Conservation (phyloP, 139 green algal genomes). For the Raphidocelis subcapitata region DNA sequence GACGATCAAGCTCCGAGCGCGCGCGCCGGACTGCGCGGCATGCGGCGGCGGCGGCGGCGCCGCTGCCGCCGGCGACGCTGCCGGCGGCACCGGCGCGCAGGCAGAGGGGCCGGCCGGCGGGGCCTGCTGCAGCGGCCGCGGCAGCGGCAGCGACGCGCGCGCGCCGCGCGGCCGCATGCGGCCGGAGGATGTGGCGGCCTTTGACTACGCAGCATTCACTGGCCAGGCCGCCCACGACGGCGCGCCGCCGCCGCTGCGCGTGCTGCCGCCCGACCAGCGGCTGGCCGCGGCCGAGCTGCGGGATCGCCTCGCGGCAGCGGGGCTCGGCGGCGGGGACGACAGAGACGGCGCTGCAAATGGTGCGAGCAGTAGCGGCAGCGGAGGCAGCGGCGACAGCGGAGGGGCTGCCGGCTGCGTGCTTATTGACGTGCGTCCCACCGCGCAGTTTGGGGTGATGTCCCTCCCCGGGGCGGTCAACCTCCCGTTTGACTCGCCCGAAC, state of each 20-base stretch:
- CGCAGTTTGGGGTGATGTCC: slow-evolving; percentile 68
- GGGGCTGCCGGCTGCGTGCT: neutral
- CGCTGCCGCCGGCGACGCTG: too few species aligned
- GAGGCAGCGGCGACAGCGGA: neutral
- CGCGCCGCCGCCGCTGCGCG: slow-evolving; percentile 36
- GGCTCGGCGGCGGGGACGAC: slow-evolving; percentile 27
- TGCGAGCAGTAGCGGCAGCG: neutral
- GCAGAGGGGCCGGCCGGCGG: neutral
- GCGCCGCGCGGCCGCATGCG: neutral
- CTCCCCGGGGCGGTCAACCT: slow-evolving; percentile 52
- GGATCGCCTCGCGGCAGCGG: slow-evolving; percentile 6
- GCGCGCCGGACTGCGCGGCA: slow-evolving; percentile 53
- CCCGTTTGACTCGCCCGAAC: slow-evolving; percentile 22
- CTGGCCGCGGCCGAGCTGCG: slow-evolving; percentile 30
- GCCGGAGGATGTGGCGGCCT: slow-evolving; percentile 42
- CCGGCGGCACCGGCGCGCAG: slow-evolving; percentile 44
- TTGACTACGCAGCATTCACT: slow-evolving; percentile 84
- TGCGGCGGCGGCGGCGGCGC: too few species aligned
- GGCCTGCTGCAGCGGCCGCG: neutral
- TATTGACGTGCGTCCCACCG: slow-evolving; percentile 36
- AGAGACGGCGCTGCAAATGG: neutral
- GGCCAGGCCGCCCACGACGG: slow-evolving; percentile 56
- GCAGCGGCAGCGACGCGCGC: neutral
- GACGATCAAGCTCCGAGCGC: slow-evolving; percentile 69
- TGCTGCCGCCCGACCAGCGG: slow-evolving; percentile 47